These are phyloP conservation scores for Trypanosoma melophagium DNA, from an alignment of 208 protist genomes.

Conservation along the genomic window DNA sequence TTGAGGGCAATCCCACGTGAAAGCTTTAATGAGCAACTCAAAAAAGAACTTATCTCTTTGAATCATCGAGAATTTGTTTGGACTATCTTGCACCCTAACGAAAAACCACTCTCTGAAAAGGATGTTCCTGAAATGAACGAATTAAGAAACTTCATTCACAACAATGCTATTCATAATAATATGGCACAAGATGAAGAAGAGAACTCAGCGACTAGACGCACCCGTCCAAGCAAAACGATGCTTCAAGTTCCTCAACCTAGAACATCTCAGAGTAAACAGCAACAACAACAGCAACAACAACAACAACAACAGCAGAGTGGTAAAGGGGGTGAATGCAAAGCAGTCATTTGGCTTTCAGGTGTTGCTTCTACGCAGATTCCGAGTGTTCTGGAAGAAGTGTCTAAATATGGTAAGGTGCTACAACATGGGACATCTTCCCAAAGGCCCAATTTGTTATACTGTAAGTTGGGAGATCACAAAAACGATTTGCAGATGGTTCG, in stretches of 20 bases:
- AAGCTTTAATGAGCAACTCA: slow-evolving; percentile 24
- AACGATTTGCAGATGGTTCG: slow-evolving; percentile 19
- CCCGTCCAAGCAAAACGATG: slow-evolving; percentile 8
- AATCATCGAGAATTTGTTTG: slow-evolving; percentile 20
- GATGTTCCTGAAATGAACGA: slow-evolving; percentile 27
- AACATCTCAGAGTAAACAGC: slow-evolving; percentile 45
- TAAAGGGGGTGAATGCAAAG: slow-evolving; percentile 27
- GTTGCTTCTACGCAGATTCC: slow-evolving; percentile 11
- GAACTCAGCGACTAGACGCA: slow-evolving; percentile 15
- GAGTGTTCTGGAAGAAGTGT: slow-evolving; percentile 18
- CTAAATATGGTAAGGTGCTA: slow-evolving; percentile 28
- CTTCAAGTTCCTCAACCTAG: slow-evolving; percentile 70
- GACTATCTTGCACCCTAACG: slow-evolving; percentile 17
- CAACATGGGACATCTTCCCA: slow-evolving; percentile 23
- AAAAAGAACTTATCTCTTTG: slow-evolving; percentile 5
- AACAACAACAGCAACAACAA: slow-evolving; percentile 29
- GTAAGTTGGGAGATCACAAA: slow-evolving; percentile 28
- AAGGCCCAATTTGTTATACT: slow-evolving; percentile 24
- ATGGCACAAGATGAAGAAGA: slow-evolving; percentile 29
- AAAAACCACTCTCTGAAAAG: slow-evolving; percentile 20
- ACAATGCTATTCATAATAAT: slow-evolving; percentile 35
- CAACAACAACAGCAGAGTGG: slow-evolving; percentile 36
- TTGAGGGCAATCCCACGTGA: slow-evolving; percentile 13
- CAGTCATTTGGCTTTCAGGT: slow-evolving; percentile 29
- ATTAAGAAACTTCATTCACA: slow-evolving; percentile 33